A percentile compares a stretch with the other conserved stretches of the same genome.
These are phyloP conservation scores for Phellopilus nigrolimitatus DNA, from an alignment of 1,284 basidiomycete genomes.

Conservation along the genomic window DNA sequence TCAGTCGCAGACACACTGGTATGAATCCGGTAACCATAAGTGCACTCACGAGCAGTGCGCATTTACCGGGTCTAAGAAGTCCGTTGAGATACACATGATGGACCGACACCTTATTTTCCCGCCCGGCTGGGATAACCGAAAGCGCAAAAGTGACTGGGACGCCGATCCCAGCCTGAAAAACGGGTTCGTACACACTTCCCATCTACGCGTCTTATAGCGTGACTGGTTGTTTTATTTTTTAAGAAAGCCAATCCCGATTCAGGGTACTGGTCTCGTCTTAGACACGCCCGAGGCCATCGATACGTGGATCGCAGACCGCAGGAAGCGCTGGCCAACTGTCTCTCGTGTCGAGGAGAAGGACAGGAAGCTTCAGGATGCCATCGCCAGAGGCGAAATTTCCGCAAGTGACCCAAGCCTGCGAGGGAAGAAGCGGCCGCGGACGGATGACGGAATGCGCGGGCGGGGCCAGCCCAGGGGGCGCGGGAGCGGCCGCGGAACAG, in stretches of 20 bases:
- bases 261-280: conserved; percentile 73
- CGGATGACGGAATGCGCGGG: conserved; percentile 24
- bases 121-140: conserved; percentile 64
- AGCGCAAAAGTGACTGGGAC: conserved; percentile 63
- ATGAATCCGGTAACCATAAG: conserved; percentile 52
- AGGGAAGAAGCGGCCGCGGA: conserved; percentile 30
- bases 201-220: conserved; percentile 9
- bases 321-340: conserved; percentile 75
- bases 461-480: conserved; percentile 1
- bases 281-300: conserved; percentile 79
- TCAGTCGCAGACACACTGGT: conserved; percentile 37
- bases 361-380: conserved; percentile 67
- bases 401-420: conserved; percentile 40
- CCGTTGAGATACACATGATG: conserved; percentile 83
- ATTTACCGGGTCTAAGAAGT: conserved; percentile 71
- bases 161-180: conserved; percentile 65
- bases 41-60: conserved; percentile 68
- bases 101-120: conserved; percentile 86
- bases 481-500: conserved; percentile 21
- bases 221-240: conserved; percentile 1
- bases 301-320: conserved; percentile 85
- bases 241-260: conserved; percentile 71
- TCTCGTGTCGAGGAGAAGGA: conserved; percentile 72
- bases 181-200: conserved; percentile 40
- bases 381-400: conserved; percentile 71